A percentile compares a stretch with the other conserved stretches of the same genome.
These are phyloP conservation scores for Corchorus capsularis DNA, from an alignment of 345 rosid species.

Conservation along the genomic window DNA sequence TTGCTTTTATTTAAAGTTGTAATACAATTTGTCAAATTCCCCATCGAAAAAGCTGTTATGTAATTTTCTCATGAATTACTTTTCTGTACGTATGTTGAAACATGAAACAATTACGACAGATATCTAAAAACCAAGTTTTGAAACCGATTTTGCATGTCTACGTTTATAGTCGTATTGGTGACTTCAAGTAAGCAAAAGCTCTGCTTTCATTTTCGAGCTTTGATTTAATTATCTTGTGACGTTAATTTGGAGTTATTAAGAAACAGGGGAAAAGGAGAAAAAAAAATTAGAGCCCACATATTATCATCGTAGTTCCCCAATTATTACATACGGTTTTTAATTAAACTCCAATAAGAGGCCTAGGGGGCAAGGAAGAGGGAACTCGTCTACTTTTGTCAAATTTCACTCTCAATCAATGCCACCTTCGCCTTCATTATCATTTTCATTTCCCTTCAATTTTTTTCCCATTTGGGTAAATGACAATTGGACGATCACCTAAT, in stretches of 20 bases:
- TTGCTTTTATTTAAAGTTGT: slow-evolving; percentile 8
- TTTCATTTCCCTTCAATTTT: neutral
- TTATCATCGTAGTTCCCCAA: neutral
- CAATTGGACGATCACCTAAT: neutral
- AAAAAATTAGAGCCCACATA: neutral
- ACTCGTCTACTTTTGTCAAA: neutral
- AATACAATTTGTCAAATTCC: neutral
- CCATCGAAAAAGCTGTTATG: neutral
- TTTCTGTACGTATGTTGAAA: neutral
- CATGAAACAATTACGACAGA: neutral
- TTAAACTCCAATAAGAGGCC: too few relatives aligned
- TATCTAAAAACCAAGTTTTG: too few relatives aligned
- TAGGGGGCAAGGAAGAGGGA: too few relatives aligned
- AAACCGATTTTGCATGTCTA: too few relatives aligned
- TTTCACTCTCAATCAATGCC: neutral
- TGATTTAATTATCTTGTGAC: neutral
- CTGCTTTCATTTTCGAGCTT: neutral
- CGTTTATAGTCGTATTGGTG: neutral
- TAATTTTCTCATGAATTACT: neutral
- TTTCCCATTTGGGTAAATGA: neutral
- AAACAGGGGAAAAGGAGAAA: neutral
- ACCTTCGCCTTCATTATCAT: too few relatives aligned
- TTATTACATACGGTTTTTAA: neutral
- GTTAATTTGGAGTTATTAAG: neutral
- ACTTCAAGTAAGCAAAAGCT: neutral